Percentiles rank a stretch among this genome's conserved stretches.
Evolutionary conservation across 73 alveolate species (phyloP).

Genomic region (Paramecium sonneborni): DNA sequence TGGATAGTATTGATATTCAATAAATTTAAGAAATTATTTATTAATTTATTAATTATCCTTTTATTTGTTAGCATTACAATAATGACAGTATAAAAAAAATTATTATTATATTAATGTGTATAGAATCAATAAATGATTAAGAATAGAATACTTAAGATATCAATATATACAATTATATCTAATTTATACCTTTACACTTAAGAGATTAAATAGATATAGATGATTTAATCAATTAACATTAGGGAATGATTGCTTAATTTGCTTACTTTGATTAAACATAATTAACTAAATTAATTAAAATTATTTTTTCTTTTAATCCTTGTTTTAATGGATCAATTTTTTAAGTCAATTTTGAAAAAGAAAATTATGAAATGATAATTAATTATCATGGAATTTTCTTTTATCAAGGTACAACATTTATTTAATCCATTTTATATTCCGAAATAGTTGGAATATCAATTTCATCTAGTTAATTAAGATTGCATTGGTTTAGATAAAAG

Average conservation of each 20-base stretch:
- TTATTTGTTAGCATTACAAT: not conserved
- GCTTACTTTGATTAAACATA: not conserved
- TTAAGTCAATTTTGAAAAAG: not conserved
- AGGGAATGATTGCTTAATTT: not conserved
- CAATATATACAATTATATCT: not conserved
- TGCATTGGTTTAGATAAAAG: not conserved
- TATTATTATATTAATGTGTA: not conserved
- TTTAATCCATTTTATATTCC: not conserved
- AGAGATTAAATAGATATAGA: not conserved
- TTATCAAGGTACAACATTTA: not conserved
- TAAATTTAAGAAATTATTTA: not conserved
- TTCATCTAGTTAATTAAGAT: not conserved
- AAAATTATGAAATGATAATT: not conserved
- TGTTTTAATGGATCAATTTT: not conserved
- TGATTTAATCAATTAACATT: not conserved
- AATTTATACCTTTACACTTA: not conserved
- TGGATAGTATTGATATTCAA: not conserved
- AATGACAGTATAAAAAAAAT: not conserved
- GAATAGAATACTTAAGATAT: not conserved
- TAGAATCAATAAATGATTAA: not conserved
- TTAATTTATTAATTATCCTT: not conserved
- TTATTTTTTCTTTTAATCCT: not conserved
- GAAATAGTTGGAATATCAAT: constrained; percentile 37
- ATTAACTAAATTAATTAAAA: not conserved
- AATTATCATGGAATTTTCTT: not conserved